phyloP scores from a whole-genome alignment of 352 stramenopile species.

The Pythium rhizo-oryzae region DNA sequence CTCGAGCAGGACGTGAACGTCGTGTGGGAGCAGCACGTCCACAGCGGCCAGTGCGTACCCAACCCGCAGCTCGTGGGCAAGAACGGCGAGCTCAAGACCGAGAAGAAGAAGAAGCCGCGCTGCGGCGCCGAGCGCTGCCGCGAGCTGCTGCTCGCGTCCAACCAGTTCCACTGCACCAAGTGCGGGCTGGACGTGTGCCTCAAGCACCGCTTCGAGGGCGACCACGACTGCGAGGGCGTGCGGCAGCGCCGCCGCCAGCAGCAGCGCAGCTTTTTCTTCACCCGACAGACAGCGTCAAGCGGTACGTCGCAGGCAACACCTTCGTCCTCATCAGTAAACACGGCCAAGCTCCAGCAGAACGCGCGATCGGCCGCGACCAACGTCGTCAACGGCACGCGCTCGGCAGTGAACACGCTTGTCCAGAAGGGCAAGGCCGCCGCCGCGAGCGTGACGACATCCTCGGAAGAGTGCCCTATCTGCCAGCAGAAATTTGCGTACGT shows the following conservation, averaged over 20 bases:
- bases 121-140: slow-evolving; percentile 61
- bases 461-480: slow-evolving; percentile 74
- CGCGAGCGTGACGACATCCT: slow-evolving; percentile 38
- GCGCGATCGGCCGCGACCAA: slow-evolving; percentile 21
- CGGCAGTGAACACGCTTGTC: slow-evolving; percentile 26
- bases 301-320: neutral
- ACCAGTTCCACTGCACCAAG: slow-evolving; percentile 71
- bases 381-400: slow-evolving; percentile 26
- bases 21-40: slow-evolving; percentile 75
- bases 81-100: slow-evolving; percentile 23
- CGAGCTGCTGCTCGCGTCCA: slow-evolving; percentile 66
- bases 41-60: slow-evolving; percentile 49
- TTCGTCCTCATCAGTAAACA: slow-evolving; percentile 4
- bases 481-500: slow-evolving; percentile 75
- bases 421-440: slow-evolving; percentile 28
- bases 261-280: slow-evolving; percentile 19
- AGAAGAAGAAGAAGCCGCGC: slow-evolving; percentile 77
- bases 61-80: slow-evolving; percentile 27
- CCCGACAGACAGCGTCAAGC: neutral
- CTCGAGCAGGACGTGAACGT: slow-evolving; percentile 72
- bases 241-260: slow-evolving; percentile 36
- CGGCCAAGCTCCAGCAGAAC: slow-evolving; percentile 26
- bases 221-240: slow-evolving; percentile 61
- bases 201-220: slow-evolving; percentile 73
- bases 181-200: slow-evolving; percentile 77